phyloP scores from a whole-genome alignment of 176 grass and related monocot species.

The Pharus latifolius region DNA sequence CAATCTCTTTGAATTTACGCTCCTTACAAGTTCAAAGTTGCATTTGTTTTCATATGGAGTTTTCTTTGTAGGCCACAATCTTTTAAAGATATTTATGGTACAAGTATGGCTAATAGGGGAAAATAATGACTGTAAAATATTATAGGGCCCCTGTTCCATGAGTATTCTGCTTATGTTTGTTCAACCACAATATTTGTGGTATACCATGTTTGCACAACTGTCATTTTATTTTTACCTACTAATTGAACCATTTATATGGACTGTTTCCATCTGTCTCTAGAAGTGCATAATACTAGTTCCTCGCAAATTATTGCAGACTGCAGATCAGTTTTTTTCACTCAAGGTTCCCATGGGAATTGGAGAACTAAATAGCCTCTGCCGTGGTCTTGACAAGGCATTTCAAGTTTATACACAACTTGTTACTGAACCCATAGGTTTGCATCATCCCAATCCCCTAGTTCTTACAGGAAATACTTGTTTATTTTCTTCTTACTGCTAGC shows the following conservation, averaged over 20 bases:
- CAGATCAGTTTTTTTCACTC: slow-evolving; percentile 92
- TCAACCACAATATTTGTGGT: not conserved
- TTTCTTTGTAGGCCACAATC: not conserved
- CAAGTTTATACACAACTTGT: slow-evolving; percentile 81
- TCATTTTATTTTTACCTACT: not conserved
- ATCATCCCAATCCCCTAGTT: slow-evolving; percentile 13
- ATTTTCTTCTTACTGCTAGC: not conserved
- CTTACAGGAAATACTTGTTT: not conserved
- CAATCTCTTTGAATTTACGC: not conserved
- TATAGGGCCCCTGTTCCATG: not conserved
- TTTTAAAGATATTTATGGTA: slow-evolving; percentile 3
- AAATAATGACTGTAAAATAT: not conserved
- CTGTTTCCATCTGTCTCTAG: not conserved
- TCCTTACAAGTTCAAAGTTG: not conserved
- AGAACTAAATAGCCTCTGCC: slow-evolving; percentile 69
- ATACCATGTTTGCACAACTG: not conserved
- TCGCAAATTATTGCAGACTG: slow-evolving; percentile 56
- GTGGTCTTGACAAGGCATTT: slow-evolving; percentile 90
- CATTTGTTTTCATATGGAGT: not conserved
- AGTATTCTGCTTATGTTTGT: not conserved
- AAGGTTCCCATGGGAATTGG: slow-evolving; percentile 81
- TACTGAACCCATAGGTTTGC: slow-evolving; percentile 66
- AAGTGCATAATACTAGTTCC: slow-evolving; percentile 2
- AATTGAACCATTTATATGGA: not conserved
- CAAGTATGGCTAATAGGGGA: not conserved